Evolutionary conservation across 1,284 basidiomycete species (phyloP).

Genomic region (Cryptococcus amylolentus): DNA sequence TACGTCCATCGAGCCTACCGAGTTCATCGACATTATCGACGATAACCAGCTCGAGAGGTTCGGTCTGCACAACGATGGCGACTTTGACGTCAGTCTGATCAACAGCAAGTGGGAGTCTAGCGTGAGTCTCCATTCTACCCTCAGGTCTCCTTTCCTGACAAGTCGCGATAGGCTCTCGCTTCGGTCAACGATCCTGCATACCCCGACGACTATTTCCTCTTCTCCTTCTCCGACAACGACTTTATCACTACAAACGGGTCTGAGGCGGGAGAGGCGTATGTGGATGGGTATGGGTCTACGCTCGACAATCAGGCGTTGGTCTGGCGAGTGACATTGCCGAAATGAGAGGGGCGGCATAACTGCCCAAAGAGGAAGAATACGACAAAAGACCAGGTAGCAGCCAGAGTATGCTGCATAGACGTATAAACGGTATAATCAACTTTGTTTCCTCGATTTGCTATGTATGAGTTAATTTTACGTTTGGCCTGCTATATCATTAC

Average conservation of each 20-base stretch:
- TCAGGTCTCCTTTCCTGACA: neutral
- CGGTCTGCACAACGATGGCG: slow-evolving; percentile 38
- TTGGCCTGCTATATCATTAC: no score
- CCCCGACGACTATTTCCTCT: slow-evolving; percentile 65
- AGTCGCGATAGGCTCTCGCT: slow-evolving; percentile 59
- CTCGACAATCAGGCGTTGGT: slow-evolving; percentile 63
- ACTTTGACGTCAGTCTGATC: slow-evolving; percentile 54
- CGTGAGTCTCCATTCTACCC: slow-evolving; percentile 15
- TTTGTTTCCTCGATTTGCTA: no score
- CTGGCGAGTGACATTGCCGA: slow-evolving; percentile 62
- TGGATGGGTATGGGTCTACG: slow-evolving; percentile 52
- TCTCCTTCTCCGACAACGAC: slow-evolving; percentile 64
- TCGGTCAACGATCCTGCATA: slow-evolving; percentile 55
- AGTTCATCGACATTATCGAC: slow-evolving; percentile 39
- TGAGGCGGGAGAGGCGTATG: slow-evolving; percentile 56
- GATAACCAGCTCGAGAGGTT: slow-evolving; percentile 35
- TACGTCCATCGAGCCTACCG: slow-evolving; percentile 27
- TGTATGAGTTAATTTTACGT: no score
- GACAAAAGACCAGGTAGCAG: no score
- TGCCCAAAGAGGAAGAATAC: no score
- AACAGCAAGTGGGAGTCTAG: slow-evolving; percentile 67
- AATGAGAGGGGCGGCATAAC: neutral
- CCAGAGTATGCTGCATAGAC: no score
- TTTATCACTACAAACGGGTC: slow-evolving; percentile 62
- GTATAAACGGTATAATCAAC: no score